These are phyloP conservation scores for Xylariomycetidae sp. DNA, from an alignment of 2,329 filamentous ascomycete species.

Conservation along the genomic window DNA sequence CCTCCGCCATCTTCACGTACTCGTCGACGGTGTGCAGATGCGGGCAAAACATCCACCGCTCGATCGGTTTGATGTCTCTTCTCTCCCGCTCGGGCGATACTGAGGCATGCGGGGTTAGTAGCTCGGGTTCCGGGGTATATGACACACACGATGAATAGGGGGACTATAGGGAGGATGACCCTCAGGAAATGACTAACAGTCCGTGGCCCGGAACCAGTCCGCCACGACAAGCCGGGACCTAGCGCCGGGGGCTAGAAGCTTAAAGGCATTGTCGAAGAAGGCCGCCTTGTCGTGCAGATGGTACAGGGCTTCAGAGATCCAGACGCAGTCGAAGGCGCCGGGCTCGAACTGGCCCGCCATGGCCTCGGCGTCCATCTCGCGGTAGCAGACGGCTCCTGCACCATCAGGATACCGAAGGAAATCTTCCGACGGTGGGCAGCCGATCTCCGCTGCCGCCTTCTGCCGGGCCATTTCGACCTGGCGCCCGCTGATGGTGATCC, in stretches of 20 bases:
- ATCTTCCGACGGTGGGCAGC: too few species aligned
- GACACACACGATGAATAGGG: too few species aligned
- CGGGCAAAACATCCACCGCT: slow-evolving; percentile 58
- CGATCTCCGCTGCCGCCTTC: too few species aligned
- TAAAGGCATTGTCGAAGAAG: slow-evolving; percentile 50
- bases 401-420: too few species aligned
- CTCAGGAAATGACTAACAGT: too few species aligned
- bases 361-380: slow-evolving; percentile 57
- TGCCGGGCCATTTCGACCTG: slow-evolving; percentile 58
- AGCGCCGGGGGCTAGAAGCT: slow-evolving; percentile 43
- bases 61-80: slow-evolving; percentile 54
- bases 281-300: slow-evolving; percentile 55
- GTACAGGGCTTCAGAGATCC: slow-evolving; percentile 59
- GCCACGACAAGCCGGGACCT: slow-evolving; percentile 48
- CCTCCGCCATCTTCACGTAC: slow-evolving; percentile 47
- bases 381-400: too few species aligned
- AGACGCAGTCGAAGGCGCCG: slow-evolving; percentile 49
- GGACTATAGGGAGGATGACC: too few species aligned
- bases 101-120: too few species aligned
- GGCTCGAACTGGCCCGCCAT: slow-evolving; percentile 49
- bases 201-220: slow-evolving; percentile 57
- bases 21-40: slow-evolving; percentile 49
- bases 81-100: slow-evolving; percentile 36
- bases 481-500: slow-evolving; percentile 55
- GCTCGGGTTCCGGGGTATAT: too few species aligned